Conservation (phyloP, 1,284 basidiomycete genomes). For the Porodaedalea pini region DNA sequence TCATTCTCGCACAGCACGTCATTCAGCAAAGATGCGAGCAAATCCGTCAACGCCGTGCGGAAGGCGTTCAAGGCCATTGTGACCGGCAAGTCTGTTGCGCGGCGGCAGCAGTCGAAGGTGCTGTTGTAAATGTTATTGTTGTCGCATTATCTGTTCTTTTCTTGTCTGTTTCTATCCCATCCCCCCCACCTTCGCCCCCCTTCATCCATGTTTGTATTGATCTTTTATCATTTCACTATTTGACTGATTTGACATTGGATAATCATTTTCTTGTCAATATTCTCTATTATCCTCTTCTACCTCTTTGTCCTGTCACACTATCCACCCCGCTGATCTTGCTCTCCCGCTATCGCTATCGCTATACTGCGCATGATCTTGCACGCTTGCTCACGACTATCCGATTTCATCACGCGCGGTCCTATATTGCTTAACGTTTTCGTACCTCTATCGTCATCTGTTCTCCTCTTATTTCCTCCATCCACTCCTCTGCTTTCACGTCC, state of each 20-base stretch:
- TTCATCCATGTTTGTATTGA: neutral
- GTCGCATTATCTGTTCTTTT: conserved; percentile 4
- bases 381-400: conserved; percentile 5
- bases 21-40: conserved; percentile 45
- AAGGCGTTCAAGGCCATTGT: conserved; percentile 67
- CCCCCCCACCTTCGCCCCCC: neutral
- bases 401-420: neutral
- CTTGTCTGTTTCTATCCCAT: conserved; percentile 2
- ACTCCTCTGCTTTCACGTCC: neutral
- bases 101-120: conserved; percentile 22
- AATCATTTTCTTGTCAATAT: neutral
- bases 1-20: conserved; percentile 25
- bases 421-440: neutral
- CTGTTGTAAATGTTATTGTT: conserved; percentile 15
- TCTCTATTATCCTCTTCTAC: neutral
- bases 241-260: conserved; percentile 1
- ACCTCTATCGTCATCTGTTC: no score
- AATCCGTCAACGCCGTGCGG: conserved; percentile 52
- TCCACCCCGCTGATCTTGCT: conserved; percentile 4
- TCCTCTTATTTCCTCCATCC: neutral
- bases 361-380: conserved; percentile 13
- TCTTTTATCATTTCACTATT: neutral
- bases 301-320: neutral
- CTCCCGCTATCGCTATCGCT: conserved; percentile 14
- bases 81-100: conserved; percentile 44